phyloP scores from a whole-genome alignment of 371 early-diverging fungal genomes.

The Vairimorpha apis region DNA sequence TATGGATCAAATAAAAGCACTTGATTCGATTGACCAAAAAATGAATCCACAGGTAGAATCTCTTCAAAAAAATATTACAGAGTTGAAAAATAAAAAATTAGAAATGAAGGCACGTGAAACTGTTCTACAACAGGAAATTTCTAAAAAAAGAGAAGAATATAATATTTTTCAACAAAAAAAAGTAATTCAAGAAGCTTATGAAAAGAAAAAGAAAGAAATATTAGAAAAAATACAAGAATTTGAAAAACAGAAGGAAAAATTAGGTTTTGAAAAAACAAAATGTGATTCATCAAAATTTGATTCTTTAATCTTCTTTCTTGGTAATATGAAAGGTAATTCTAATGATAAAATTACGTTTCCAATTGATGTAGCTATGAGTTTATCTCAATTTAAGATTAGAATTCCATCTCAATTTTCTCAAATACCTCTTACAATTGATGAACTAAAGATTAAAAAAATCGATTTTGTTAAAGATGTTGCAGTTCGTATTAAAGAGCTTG shows the following conservation, averaged over 20 bases:
- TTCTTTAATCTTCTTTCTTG: conserved; percentile 24
- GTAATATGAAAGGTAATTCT: background rate
- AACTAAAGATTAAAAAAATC: conserved; percentile 21
- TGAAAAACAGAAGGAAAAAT: conserved; percentile 32
- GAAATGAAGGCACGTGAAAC: conserved; percentile 38
- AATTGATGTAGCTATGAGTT: conserved; percentile 20
- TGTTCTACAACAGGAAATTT: conserved; percentile 37
- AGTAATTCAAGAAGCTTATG: conserved; percentile 36
- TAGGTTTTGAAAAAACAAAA: conserved; percentile 32
- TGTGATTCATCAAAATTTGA: conserved; percentile 57
- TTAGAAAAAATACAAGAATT: conserved; percentile 40
- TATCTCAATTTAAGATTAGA: conserved; percentile 28
- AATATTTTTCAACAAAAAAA: conserved; percentile 38
- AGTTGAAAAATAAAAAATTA: conserved; percentile 43
- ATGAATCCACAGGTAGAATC: conserved; percentile 43
- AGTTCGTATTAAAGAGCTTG: conserved; percentile 15
- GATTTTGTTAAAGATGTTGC: conserved; percentile 18
- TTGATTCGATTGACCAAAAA: background rate
- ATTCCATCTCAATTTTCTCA: conserved; percentile 20
- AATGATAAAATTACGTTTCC: conserved; percentile 27
- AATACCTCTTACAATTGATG: conserved; percentile 13
- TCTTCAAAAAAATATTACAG: conserved; percentile 40
- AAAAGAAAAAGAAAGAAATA: conserved; percentile 50
- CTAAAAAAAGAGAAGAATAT: conserved; percentile 47
- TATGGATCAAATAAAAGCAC: background rate